phyloP scores from a whole-genome alignment of 768 basidiomycete genomes.

The Suillus subaureus region DNA sequence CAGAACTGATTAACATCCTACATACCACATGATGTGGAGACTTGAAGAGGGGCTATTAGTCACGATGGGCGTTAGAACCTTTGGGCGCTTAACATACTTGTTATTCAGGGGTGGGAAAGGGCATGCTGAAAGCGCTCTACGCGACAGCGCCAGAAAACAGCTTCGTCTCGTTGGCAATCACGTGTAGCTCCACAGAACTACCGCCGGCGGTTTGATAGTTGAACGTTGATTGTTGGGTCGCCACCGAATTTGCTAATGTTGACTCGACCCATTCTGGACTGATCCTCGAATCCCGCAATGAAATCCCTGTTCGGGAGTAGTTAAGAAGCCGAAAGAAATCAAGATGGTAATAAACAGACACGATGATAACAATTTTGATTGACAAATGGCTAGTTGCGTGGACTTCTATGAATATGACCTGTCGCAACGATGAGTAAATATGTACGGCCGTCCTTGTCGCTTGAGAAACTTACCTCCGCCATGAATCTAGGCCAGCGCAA shows the following conservation, averaged over 20 bases:
- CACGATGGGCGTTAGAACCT: background rate
- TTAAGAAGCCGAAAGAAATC: constrained; percentile 63
- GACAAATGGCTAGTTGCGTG: constrained; percentile 58
- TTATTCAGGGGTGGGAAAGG: constrained; percentile 53
- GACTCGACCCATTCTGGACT: constrained; percentile 44
- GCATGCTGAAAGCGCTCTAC: constrained; percentile 60
- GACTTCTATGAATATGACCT: constrained; percentile 66
- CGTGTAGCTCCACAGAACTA: constrained; percentile 54
- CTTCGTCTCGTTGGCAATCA: constrained; percentile 40
- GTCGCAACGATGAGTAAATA: background rate
- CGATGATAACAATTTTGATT: constrained; percentile 61
- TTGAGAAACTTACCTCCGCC: constrained; percentile 32
- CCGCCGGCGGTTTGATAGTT: constrained; percentile 66
- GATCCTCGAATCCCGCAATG: constrained; percentile 61
- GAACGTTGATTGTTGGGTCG: constrained; percentile 41
- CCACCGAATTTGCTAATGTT: constrained; percentile 43
- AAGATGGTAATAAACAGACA: constrained; percentile 68
- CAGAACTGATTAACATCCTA: constrained; percentile 48
- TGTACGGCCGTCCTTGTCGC: background rate
- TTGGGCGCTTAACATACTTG: constrained; percentile 37
- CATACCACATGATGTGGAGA: constrained; percentile 48
- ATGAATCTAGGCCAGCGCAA: constrained; percentile 36
- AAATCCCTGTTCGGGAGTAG: constrained; percentile 47
- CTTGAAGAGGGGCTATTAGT: constrained; percentile 50
- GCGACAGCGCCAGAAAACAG: constrained; percentile 60